Percentiles rank a stretch among this genome's conserved stretches.
Evolutionary conservation across 306 rosid species (phyloP).

Genomic region (Acacia acuminata): DNA sequence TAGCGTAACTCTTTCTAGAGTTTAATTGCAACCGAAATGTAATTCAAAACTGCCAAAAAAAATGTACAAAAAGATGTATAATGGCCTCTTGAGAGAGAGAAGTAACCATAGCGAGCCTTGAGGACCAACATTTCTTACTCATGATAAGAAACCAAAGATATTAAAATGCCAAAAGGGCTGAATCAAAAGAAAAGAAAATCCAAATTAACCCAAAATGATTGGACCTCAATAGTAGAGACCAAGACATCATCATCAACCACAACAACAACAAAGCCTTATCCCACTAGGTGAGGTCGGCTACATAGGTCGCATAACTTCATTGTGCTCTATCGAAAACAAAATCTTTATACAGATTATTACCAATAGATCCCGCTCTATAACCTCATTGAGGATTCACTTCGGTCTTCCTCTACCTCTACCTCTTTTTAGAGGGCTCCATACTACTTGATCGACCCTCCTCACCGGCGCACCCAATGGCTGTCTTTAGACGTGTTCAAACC

Average conservation of each 20-base stretch:
- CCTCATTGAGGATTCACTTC: no score
- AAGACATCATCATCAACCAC: neutral
- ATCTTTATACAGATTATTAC: no score
- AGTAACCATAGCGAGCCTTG: neutral
- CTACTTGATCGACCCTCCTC: no score
- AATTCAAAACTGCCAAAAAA: neutral
- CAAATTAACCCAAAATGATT: neutral
- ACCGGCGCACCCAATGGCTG: no score
- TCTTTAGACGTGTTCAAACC: no score
- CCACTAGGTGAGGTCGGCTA: no score
- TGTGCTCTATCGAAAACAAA: no score
- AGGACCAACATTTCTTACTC: neutral
- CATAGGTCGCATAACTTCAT: no score
- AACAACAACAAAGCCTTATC: no score
- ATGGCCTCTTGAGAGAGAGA: neutral
- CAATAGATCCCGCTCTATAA: no score
- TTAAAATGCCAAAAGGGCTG: neutral
- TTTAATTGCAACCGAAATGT: neutral
- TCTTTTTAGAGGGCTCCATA: no score
- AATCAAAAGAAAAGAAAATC: neutral
- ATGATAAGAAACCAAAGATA: neutral
- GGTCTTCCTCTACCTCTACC: no score
- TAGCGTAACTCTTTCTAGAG: neutral
- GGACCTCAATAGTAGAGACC: neutral
- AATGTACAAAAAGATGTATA: neutral